Percentiles rank a stretch among this genome's conserved stretches.
Conservation (phyloP, 176 grass and related monocot species). For the Lolium rigidum region DNA sequence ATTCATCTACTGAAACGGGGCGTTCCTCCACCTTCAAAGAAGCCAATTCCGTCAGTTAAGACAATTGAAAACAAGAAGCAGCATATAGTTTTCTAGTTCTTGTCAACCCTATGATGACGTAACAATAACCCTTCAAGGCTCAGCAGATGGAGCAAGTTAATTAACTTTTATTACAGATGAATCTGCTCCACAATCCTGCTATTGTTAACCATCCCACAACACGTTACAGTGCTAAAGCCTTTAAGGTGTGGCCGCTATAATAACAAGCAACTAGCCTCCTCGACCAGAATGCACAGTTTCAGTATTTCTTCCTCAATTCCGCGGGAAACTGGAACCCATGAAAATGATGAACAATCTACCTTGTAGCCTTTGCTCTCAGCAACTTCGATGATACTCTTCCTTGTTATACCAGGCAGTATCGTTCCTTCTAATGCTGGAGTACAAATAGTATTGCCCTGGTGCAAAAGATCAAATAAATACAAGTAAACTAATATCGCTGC, state of each 20-base stretch:
- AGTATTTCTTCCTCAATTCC: neutral
- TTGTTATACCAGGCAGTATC: constrained; percentile 90
- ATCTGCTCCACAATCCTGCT: neutral
- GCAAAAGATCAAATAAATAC: neutral
- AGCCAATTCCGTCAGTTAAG: constrained; percentile 23
- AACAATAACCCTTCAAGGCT: neutral
- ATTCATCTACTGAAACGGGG: constrained; percentile 71
- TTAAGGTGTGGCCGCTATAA: constrained; percentile 18
- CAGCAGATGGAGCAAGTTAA: neutral
- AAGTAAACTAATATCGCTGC: neutral
- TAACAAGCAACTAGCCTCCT: neutral
- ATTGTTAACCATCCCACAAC: neutral
- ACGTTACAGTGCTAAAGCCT: neutral
- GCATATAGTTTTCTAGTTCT: neutral
- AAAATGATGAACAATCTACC: constrained; percentile 56
- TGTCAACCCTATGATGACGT: neutral
- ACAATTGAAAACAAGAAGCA: neutral
- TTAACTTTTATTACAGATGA: neutral
- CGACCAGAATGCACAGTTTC: neutral
- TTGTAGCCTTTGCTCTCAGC: constrained; percentile 73
- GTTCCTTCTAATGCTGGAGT: constrained; percentile 86
- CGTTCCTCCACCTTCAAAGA: constrained; percentile 76
- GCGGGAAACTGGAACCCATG: neutral
- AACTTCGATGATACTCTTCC: constrained; percentile 90
- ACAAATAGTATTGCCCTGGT: constrained; percentile 74